Conservation (phyloP, 73 alveolate species). For the Paramecium sexaurelia region DNA sequence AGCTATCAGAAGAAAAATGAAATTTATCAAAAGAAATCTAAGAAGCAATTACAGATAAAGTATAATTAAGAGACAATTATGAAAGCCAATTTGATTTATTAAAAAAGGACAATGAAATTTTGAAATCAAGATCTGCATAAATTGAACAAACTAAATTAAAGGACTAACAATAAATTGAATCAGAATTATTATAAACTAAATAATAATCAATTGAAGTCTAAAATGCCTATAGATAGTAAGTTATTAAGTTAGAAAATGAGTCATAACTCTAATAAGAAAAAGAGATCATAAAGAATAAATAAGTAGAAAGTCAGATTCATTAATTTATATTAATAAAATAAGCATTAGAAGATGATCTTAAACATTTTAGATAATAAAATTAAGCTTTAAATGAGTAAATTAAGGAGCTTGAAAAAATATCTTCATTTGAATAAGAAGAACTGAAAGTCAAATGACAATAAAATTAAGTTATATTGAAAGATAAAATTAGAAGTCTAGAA, state of each 20-base stretch:
- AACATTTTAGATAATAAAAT: neutral
- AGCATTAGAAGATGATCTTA: neutral
- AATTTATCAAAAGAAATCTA: neutral
- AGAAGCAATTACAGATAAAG: neutral
- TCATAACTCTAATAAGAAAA: neutral
- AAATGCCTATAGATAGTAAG: neutral
- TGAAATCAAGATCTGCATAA: neutral
- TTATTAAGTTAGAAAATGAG: conserved; percentile 4
- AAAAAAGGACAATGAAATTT: conserved; percentile 1
- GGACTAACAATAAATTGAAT: neutral
- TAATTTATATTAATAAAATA: neutral
- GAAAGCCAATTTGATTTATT: neutral
- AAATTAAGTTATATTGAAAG: neutral
- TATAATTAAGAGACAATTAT: neutral
- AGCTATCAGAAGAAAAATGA: neutral
- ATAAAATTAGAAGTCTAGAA: neutral
- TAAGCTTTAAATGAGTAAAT: neutral
- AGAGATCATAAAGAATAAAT: neutral
- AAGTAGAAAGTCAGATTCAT: neutral
- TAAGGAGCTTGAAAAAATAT: neutral
- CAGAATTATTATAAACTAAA: neutral
- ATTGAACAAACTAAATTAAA: neutral
- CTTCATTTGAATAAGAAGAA: neutral
- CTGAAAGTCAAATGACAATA: conserved; percentile 13
- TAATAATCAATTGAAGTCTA: neutral